phyloP scores from a whole-genome alignment of 1,284 basidiomycete species.

The Boletus mariae region DNA sequence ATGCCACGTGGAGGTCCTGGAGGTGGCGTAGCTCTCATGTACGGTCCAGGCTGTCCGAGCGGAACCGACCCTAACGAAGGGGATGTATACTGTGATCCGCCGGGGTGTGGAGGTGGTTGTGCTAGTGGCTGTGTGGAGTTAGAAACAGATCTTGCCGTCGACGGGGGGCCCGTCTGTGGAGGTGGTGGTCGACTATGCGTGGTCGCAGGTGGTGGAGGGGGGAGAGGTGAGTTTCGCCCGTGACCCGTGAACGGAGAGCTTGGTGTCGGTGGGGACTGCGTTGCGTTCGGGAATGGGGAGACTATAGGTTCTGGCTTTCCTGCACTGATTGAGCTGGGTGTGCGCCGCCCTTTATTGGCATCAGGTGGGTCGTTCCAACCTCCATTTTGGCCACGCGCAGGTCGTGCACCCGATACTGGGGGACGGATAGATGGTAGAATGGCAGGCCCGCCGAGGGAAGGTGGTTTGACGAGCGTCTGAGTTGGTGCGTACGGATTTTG shows the following conservation, averaged over 20 bases:
- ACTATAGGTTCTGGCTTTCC: slow-evolving; percentile 72
- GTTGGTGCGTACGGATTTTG: slow-evolving; percentile 35
- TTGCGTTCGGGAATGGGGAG: slow-evolving; percentile 85
- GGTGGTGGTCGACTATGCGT: slow-evolving; percentile 47
- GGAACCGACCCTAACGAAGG: slow-evolving; percentile 32
- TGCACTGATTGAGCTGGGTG: slow-evolving; percentile 45
- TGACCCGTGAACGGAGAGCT: slow-evolving; percentile 43
- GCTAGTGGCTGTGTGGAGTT: slow-evolving; percentile 38
- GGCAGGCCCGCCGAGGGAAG: slow-evolving; percentile 18
- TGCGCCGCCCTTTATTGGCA: slow-evolving; percentile 45
- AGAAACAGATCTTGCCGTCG: slow-evolving; percentile 37
- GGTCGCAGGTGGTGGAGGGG: slow-evolving; percentile 63
- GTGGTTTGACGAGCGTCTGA: slow-evolving; percentile 14
- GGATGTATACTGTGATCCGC: slow-evolving; percentile 43
- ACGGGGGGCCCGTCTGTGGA: slow-evolving; percentile 43
- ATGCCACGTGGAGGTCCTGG: slow-evolving; percentile 35
- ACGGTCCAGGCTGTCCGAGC: slow-evolving; percentile 31
- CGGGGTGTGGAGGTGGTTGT: slow-evolving; percentile 35
- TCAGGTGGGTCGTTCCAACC: slow-evolving; percentile 92
- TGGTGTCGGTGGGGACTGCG: slow-evolving; percentile 43
- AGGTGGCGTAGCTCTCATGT: slow-evolving; percentile 39
- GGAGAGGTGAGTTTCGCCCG: slow-evolving; percentile 40
- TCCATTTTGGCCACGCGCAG: slow-evolving; percentile 63
- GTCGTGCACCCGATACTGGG: slow-evolving; percentile 26
- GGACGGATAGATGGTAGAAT: slow-evolving; percentile 19